A percentile compares a stretch with the other conserved stretches of the same genome.
Conservation (phyloP, 2,329 filamentous ascomycete genomes). For the Ascochyta rabiei region DNA sequence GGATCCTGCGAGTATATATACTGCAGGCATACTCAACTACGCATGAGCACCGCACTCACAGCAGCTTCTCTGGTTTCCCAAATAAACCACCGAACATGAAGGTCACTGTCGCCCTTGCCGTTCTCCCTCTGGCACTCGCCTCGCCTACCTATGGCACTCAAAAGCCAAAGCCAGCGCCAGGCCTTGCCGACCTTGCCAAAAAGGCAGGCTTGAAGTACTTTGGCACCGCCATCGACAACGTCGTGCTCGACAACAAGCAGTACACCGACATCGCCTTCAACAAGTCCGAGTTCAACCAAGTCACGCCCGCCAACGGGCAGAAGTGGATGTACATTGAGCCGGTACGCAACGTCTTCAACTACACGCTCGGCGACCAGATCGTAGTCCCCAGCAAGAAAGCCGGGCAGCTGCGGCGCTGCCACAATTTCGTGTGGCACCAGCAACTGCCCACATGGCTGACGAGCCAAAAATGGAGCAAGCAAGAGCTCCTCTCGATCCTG, state of each 20-base stretch:
- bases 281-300: constrained; percentile 65
- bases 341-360: constrained; percentile 62
- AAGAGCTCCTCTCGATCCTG: constrained; percentile 62
- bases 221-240: constrained; percentile 64
- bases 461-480: constrained; percentile 61
- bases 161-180: constrained; percentile 22
- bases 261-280: constrained; percentile 64
- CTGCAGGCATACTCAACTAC: background rate
- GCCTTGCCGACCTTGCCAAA: constrained; percentile 61
- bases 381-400: constrained; percentile 49
- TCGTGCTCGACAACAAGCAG: constrained; percentile 53
- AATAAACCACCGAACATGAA: constrained; percentile 30
- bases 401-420: constrained; percentile 63
- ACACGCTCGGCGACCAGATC: constrained; percentile 60
- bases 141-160: constrained; percentile 20
- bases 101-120: constrained; percentile 21
- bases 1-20: constrained; percentile 1
- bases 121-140: constrained; percentile 27
- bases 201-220: constrained; percentile 63
- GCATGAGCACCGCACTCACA: background rate
- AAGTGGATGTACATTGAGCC: constrained; percentile 70
- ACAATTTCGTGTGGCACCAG: constrained; percentile 63
- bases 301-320: constrained; percentile 68
- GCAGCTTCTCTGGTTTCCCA: background rate
- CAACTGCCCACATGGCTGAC: constrained; percentile 62